Percentiles rank a stretch among this genome's conserved stretches.
phyloP scores from a whole-genome alignment of 2,329 filamentous ascomycete genomes.

The Aspergillus tanneri region DNA sequence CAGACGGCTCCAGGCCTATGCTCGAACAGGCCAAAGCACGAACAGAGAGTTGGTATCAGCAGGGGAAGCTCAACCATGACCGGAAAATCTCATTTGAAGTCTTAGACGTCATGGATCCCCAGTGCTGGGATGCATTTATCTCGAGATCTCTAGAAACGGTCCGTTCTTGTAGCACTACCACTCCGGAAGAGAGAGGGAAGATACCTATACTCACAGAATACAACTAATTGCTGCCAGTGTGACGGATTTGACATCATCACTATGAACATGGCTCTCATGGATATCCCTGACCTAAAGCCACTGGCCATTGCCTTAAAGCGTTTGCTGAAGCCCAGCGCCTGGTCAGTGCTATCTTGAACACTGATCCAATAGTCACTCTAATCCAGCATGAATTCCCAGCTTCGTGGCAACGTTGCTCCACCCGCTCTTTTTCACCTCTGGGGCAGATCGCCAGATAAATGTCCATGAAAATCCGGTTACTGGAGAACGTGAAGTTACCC shows the following conservation, averaged over 20 bases:
- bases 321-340: neutral
- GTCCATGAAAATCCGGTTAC: slow-evolving; percentile 38
- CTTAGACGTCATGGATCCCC: neutral
- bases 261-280: slow-evolving; percentile 54
- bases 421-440: slow-evolving; percentile 52
- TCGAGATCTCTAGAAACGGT: neutral
- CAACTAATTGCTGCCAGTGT: slow-evolving; percentile 16
- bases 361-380: neutral
- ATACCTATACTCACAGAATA: neutral
- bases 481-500: slow-evolving; percentile 36
- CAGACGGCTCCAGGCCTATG: slow-evolving; percentile 48
- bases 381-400: slow-evolving; percentile 22
- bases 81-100: neutral
- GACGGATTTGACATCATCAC: slow-evolving; percentile 45
- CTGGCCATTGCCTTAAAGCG: slow-evolving; percentile 44
- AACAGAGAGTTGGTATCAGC: slow-evolving; percentile 1
- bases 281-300: slow-evolving; percentile 46
- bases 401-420: slow-evolving; percentile 52
- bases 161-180: neutral
- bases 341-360: neutral
- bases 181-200: neutral
- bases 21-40: slow-evolving; percentile 35
- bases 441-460: slow-evolving; percentile 42
- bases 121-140: neutral
- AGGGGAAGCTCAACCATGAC: neutral